Evolutionary conservation across 257 asterid genomes (phyloP).

Genomic region (Gentiana straminea): DNA sequence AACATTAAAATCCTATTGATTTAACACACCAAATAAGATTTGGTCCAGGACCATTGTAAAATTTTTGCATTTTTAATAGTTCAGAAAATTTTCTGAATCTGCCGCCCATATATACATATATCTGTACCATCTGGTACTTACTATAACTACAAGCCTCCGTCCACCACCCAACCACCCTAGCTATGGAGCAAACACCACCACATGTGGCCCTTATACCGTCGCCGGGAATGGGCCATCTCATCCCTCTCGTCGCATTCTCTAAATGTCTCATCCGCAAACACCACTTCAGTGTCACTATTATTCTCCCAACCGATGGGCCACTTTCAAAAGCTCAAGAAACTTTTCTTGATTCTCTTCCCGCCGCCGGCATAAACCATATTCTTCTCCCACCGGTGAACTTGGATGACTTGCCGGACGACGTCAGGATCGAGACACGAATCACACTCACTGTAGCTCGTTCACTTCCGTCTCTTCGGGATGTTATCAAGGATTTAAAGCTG

Average conservation of each 20-base stretch:
- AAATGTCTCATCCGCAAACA: constrained; percentile 19
- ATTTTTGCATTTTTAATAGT: no score
- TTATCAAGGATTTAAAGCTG: constrained; percentile 7
- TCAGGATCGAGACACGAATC: constrained; percentile 12
- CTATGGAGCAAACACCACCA: constrained; percentile 3
- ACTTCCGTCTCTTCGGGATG: constrained; percentile 13
- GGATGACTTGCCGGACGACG: constrained; percentile 14
- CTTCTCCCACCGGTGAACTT: constrained; percentile 23
- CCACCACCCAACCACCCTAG: no score
- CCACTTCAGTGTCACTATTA: constrained; percentile 25
- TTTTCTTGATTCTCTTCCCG: constrained; percentile 14
- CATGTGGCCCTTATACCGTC: constrained; percentile 33
- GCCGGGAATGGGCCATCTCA: constrained; percentile 44
- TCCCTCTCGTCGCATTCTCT: constrained; percentile 30
- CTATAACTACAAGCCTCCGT: no score
- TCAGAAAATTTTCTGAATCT: no score
- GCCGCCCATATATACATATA: no score
- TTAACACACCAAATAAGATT: no score
- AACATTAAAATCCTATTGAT: no score
- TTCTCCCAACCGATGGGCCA: constrained; percentile 27
- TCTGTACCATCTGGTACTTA: no score
- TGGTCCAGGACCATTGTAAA: no score
- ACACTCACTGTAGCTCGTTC: constrained; percentile 19
- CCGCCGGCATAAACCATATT: constrained; percentile 18
- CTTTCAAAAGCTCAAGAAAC: constrained; percentile 25